A percentile compares a stretch with the other conserved stretches of the same genome.
These are phyloP conservation scores for Apostasia shenzhenica DNA, from an alignment of 106 monocot species.

Conservation along the genomic window DNA sequence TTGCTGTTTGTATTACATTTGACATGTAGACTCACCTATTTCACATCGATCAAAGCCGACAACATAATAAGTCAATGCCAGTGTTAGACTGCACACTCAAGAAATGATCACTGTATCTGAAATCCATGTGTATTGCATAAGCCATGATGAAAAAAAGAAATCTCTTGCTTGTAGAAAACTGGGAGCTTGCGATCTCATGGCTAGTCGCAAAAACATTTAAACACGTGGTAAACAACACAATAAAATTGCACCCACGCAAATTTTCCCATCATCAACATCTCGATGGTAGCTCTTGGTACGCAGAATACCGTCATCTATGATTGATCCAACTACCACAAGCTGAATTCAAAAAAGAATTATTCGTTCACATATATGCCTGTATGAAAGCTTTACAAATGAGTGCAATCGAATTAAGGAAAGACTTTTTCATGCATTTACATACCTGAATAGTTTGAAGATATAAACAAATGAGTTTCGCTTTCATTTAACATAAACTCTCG, in stretches of 20 bases:
- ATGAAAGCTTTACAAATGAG: background rate
- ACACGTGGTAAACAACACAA: slow-evolving; percentile 30
- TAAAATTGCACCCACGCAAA: slow-evolving; percentile 45
- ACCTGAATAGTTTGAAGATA: slow-evolving; percentile 42
- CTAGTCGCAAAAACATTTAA: slow-evolving; percentile 56
- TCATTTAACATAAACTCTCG: slow-evolving; percentile 58
- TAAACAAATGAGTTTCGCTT: slow-evolving; percentile 68
- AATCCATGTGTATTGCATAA: slow-evolving; percentile 50
- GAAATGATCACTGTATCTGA: slow-evolving; percentile 49
- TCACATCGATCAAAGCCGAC: slow-evolving; percentile 51
- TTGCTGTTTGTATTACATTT: no score
- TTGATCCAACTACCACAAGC: slow-evolving; percentile 17
- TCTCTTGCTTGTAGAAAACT: slow-evolving; percentile 74
- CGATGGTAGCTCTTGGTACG: slow-evolving; percentile 41
- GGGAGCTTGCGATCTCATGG: slow-evolving; percentile 65
- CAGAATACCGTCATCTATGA: slow-evolving; percentile 56
- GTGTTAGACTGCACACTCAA: slow-evolving; percentile 44
- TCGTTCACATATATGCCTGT: background rate
- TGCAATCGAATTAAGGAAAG: background rate
- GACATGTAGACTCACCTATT: slow-evolving; percentile 16
- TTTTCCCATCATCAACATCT: slow-evolving; percentile 16
- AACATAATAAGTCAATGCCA: slow-evolving; percentile 49
- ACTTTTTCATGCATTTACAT: background rate
- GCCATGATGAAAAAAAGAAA: slow-evolving; percentile 53
- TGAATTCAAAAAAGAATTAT: slow-evolving; percentile 8